Evolutionary conservation across 495 filamentous ascomycete genomes (phyloP).

Genomic region (Penicillium diatomitis): DNA sequence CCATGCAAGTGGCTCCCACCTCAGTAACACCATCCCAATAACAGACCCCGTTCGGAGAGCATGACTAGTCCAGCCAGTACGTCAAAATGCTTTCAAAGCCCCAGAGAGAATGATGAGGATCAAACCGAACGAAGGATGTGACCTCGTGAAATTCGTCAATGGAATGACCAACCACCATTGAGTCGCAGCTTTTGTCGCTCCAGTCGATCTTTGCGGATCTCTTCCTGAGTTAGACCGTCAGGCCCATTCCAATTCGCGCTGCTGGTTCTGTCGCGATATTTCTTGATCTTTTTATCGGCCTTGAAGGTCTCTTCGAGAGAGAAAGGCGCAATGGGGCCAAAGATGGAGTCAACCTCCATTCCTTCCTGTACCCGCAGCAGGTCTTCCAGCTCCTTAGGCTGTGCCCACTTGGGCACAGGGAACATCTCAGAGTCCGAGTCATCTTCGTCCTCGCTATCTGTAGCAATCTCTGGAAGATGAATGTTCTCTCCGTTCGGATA

Average conservation of each 20-base stretch:
- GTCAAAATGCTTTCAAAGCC: too few species aligned
- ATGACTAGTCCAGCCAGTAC: too few species aligned
- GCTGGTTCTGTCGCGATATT: constrained; percentile 79
- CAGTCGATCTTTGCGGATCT: constrained; percentile 68
- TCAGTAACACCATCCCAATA: too few species aligned
- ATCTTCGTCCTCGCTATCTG: constrained; percentile 73
- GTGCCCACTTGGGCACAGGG: constrained; percentile 68
- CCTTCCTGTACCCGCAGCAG: constrained; percentile 68
- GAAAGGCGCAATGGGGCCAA: constrained; percentile 76
- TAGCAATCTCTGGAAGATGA: constrained; percentile 78
- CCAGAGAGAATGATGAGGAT: too few species aligned
- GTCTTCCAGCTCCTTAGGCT: constrained; percentile 65
- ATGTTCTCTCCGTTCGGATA: constrained; percentile 76
- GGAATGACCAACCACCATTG: constrained; percentile 80
- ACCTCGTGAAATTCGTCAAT: neutral
- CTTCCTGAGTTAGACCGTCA: constrained; percentile 87
- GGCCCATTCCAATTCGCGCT: constrained; percentile 83
- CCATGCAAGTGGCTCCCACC: too few species aligned
- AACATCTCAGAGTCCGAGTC: constrained; percentile 53
- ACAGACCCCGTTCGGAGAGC: too few species aligned
- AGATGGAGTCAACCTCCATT: constrained; percentile 77
- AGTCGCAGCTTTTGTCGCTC: constrained; percentile 70
- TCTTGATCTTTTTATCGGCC: constrained; percentile 66
- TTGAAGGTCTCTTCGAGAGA: constrained; percentile 94
- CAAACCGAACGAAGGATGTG: too few species aligned